A percentile compares a stretch with the other conserved stretches of the same genome.
Evolutionary conservation across 352 stramenopile genomes (phyloP).

Genomic region (Pythium phragmiticola): DNA sequence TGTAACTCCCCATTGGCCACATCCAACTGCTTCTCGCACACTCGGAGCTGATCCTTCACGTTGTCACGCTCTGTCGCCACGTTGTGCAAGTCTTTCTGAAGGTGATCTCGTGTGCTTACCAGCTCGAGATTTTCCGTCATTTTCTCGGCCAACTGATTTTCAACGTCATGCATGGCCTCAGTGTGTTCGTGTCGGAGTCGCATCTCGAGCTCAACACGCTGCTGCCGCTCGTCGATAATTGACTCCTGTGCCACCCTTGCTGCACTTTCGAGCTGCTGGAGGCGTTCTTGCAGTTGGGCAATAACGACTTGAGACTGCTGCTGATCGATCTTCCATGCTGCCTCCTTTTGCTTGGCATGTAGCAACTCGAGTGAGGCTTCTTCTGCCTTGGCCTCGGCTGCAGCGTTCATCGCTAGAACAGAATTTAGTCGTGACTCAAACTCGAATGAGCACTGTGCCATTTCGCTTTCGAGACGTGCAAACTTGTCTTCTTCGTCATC

Average conservation of each 20-base stretch:
- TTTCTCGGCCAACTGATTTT: constrained; percentile 13
- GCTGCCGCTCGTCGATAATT: constrained; percentile 36
- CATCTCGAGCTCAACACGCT: constrained; percentile 22
- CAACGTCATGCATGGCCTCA: background rate
- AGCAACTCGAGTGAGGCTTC: constrained; percentile 51
- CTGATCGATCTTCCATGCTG: constrained; percentile 51
- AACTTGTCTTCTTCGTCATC: constrained; percentile 34
- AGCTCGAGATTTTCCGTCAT: constrained; percentile 18
- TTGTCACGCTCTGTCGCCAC: background rate
- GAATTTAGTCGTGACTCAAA: constrained; percentile 48
- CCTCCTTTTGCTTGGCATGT: constrained; percentile 59
- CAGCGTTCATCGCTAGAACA: constrained; percentile 30
- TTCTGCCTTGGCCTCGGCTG: constrained; percentile 44
- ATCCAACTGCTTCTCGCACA: background rate
- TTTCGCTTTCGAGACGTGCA: constrained; percentile 35
- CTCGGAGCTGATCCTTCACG: background rate
- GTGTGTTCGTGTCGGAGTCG: background rate
- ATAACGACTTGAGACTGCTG: constrained; percentile 40
- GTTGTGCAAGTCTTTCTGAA: background rate
- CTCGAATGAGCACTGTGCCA: constrained; percentile 45
- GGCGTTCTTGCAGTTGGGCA: constrained; percentile 23
- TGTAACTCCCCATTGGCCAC: background rate
- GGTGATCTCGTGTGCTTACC: background rate
- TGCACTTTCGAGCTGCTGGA: constrained; percentile 32
- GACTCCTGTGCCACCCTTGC: constrained; percentile 20